phyloP scores from a whole-genome alignment of 2,329 filamentous ascomycete genomes.

The Cladosporium cucumerinum region DNA sequence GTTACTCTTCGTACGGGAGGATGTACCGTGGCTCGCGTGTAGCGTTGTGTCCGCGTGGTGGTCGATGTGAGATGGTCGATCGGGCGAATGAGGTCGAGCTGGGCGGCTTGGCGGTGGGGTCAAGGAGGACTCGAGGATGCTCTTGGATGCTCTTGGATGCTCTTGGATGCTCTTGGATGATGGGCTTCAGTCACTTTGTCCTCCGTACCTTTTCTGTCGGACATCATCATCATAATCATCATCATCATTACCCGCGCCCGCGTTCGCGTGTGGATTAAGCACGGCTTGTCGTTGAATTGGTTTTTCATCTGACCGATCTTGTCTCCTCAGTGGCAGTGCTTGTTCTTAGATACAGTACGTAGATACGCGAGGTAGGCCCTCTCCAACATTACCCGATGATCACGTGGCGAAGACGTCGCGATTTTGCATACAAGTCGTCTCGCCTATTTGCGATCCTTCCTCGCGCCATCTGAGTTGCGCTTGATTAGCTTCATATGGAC shows the following conservation, averaged over 20 bases:
- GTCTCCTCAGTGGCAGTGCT: neutral
- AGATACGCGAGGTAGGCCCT: neutral
- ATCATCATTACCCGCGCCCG: neutral
- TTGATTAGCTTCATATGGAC: neutral
- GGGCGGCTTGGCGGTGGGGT: slow-evolving; percentile 2
- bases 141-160: neutral
- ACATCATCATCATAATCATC: too few relatives aligned
- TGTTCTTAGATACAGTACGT: neutral
- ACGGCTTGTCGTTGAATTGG: neutral
- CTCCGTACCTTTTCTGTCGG: neutral
- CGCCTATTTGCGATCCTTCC: neutral
- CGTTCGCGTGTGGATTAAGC: neutral
- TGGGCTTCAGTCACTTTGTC: neutral
- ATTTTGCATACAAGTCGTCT: neutral
- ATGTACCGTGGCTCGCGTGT: neutral
- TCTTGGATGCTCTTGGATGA: neutral
- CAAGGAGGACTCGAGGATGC: neutral
- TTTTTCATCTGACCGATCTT: neutral
- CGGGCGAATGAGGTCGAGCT: slow-evolving; percentile 2
- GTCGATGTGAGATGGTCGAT: neutral
- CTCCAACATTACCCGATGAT: neutral
- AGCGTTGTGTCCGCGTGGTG: neutral
- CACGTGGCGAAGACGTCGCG: neutral
- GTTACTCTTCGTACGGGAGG: neutral
- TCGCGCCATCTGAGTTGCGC: neutral